Percentiles rank a stretch among this genome's conserved stretches.
phyloP scores from a whole-genome alignment of 2,329 filamentous ascomycete species.

The Teratosphaeria viscida region DNA sequence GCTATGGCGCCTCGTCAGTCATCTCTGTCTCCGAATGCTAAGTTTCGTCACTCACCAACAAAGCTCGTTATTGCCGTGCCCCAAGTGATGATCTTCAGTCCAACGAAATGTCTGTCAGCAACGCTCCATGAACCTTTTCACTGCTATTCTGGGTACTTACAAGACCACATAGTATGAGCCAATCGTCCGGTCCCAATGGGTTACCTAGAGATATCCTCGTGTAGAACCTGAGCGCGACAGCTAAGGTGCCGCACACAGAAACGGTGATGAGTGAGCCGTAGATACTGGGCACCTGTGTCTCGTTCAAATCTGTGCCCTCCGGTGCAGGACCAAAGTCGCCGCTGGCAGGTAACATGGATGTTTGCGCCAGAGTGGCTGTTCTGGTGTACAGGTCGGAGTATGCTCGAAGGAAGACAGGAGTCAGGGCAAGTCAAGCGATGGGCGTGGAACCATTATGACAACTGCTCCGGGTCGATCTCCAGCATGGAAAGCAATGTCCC shows the following conservation, averaged over 20 bases:
- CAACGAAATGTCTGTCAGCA: not conserved
- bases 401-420: not conserved
- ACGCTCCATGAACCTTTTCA: not conserved
- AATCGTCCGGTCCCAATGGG: constrained; percentile 1
- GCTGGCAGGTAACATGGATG: not conserved
- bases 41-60: not conserved
- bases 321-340: constrained; percentile 3
- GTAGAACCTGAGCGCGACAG: not conserved
- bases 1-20: not conserved
- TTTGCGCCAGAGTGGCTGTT: not conserved
- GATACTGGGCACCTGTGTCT: constrained; percentile 1
- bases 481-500: not conserved
- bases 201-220: not conserved
- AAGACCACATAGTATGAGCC: not conserved
- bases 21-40: not conserved
- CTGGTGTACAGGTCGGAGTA: not conserved
- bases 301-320: not conserved
- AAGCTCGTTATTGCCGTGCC: not conserved
- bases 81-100: not conserved
- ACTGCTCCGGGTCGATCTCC: not conserved
- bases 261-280: constrained; percentile 1
- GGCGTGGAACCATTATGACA: not conserved
- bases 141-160: not conserved
- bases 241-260: not conserved
- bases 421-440: not conserved